Base-by-base conservation (phyloP, 306 rosid species). In the Alnus rubra region DNA sequence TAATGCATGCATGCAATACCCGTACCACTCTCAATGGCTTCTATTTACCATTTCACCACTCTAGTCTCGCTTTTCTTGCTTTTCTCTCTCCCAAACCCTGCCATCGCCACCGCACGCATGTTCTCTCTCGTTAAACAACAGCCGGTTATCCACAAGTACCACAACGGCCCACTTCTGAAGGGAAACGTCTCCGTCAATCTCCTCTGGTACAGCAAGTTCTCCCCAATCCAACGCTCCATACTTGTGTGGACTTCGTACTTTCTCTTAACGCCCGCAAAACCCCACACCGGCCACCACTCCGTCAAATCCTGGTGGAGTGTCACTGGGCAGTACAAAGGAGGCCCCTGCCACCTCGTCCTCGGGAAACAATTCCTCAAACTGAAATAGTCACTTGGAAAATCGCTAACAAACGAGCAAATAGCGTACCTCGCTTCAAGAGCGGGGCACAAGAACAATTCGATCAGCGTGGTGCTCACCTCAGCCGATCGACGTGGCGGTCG, bases 131-230 rank as follows among this genome's bases (percentile, higher is more conserved):
- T 85, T 7, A 8, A 39, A 9, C 74, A 83, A 16, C 75, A 74
- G 4, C 80, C 88, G 0, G 3, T 85, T 15, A 18, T 78, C 1
- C 90, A 89, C 59, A 74, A 82, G 3, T 87, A 88, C 89, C 97
- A 92, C 74, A 84, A 82, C 1, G 94, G 97, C 51, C 87, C 88
- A 33, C 91, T 92, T 64, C 89, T 87, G 12, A 76, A 51, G 3
- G 92, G 92, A 1, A 87, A 87, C 55, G 30, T 87, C 75, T 72
- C 91, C 76, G 30, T 88, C 68, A 80, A 88, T 71, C 58, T 92
- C 33, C 47, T 85, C 15, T 92, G 91, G 94, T 88, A 92, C 71
- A 94, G 91, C 1, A 81, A 77, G 7, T 92, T 92, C 92, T 83
- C 74, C 2, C 72, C 87, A 0, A 78, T 81, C 52, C 94, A 89